Percentiles rank a stretch among this genome's conserved stretches.
Evolutionary conservation across 169 alveolate species (phyloP).

Genomic region (Toxoplasma gondii): DNA sequence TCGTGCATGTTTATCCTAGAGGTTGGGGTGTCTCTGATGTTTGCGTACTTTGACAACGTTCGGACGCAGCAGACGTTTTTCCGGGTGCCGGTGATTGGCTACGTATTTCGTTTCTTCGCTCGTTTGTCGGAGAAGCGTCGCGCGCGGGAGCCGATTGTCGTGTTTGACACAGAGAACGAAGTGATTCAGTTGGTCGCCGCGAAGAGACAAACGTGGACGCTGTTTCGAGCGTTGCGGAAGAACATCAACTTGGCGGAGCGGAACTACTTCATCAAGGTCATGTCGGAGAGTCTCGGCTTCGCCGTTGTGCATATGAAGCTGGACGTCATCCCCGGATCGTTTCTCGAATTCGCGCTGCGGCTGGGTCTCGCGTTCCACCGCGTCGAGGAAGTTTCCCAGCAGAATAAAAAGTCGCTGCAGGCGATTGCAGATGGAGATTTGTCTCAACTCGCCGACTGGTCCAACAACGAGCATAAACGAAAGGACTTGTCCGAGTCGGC

Average conservation of each 20-base stretch:
- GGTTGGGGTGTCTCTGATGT: slow-evolving; percentile 65
- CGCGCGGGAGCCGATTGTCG: slow-evolving; percentile 74
- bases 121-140: slow-evolving; percentile 67
- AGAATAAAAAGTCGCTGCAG: slow-evolving; percentile 46
- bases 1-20: slow-evolving; percentile 63
- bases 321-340: slow-evolving; percentile 78
- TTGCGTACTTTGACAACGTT: slow-evolving; percentile 74
- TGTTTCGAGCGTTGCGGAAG: not conserved
- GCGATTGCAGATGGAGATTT: slow-evolving; percentile 67
- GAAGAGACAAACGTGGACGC: slow-evolving; percentile 52
- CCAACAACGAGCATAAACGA: slow-evolving; percentile 18
- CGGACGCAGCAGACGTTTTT: slow-evolving; percentile 64
- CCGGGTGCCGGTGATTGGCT: slow-evolving; percentile 72
- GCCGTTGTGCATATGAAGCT: slow-evolving; percentile 80
- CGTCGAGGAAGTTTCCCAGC: slow-evolving; percentile 57
- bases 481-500: not conserved
- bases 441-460: slow-evolving; percentile 58
- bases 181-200: slow-evolving; percentile 72
- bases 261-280: slow-evolving; percentile 75
- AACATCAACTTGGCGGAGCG: slow-evolving; percentile 72
- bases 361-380: slow-evolving; percentile 57
- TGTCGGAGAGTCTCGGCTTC: slow-evolving; percentile 77
- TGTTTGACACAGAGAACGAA: slow-evolving; percentile 68
- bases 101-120: slow-evolving; percentile 56
- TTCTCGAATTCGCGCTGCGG: slow-evolving; percentile 59